phyloP scores from a whole-genome alignment of 2,329 filamentous ascomycete species.

The Ascochyta fabae region DNA sequence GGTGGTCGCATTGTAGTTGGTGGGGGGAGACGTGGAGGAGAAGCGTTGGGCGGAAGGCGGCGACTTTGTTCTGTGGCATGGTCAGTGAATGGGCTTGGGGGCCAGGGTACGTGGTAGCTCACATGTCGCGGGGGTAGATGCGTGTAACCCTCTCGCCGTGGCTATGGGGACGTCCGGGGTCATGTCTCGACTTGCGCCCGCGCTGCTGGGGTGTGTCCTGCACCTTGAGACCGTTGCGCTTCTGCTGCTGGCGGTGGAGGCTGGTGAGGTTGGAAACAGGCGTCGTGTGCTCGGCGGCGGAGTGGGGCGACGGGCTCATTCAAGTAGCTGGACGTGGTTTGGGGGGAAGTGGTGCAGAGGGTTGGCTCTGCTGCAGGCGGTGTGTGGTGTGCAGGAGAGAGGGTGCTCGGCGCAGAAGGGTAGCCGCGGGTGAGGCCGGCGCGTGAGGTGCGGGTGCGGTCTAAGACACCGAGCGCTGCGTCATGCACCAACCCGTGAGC shows the following conservation, averaged over 20 bases:
- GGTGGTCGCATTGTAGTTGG: slow-evolving; percentile 47
- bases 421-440: slow-evolving; percentile 22
- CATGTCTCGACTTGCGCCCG: slow-evolving; percentile 48
- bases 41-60: slow-evolving; percentile 44
- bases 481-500: slow-evolving; percentile 32
- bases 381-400: slow-evolving; percentile 10
- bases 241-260: slow-evolving; percentile 47
- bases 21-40: slow-evolving; percentile 43
- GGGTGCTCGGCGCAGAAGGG: slow-evolving; percentile 3
- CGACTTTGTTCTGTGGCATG: slow-evolving; percentile 45
- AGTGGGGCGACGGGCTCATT: slow-evolving; percentile 50
- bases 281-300: slow-evolving; percentile 35
- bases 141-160: slow-evolving; percentile 47
- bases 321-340: slow-evolving; percentile 33
- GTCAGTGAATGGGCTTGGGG: slow-evolving; percentile 12
- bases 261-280: slow-evolving; percentile 44
- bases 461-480: slow-evolving; percentile 32
- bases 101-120: slow-evolving; percentile 24
- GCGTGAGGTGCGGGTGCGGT: slow-evolving; percentile 19
- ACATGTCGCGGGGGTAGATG: slow-evolving; percentile 51
- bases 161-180: slow-evolving; percentile 49
- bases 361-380: slow-evolving; percentile 16
- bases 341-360: slow-evolving; percentile 14
- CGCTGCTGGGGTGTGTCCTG: slow-evolving; percentile 45
- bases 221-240: slow-evolving; percentile 42